Evolutionary conservation across 352 stramenopile species (phyloP).

Genomic region (Pythium aristosporum): DNA sequence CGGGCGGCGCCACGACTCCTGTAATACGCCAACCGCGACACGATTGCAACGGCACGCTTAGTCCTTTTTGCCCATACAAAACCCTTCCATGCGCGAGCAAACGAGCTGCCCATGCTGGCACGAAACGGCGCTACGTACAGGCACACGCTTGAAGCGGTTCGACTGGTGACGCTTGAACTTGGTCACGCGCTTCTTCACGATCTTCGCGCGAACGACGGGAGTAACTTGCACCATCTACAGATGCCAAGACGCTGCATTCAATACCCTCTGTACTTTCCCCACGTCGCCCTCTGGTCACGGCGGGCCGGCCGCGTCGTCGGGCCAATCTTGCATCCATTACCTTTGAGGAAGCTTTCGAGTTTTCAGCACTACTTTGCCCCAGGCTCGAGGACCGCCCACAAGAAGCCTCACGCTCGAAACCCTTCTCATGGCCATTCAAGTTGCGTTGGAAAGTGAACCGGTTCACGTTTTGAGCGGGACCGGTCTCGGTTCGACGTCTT

Average conservation of each 20-base stretch:
- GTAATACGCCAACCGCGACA: constrained; percentile 13
- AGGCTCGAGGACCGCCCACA: constrained; percentile 7
- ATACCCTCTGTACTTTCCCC: background rate
- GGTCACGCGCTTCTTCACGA: constrained; percentile 99
- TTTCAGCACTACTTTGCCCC: constrained; percentile 75
- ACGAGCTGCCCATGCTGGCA: no score
- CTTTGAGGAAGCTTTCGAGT: constrained; percentile 88
- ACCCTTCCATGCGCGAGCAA: no score
- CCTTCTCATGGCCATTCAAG: constrained; percentile 69
- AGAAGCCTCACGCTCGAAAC: constrained; percentile 25
- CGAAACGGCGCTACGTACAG: constrained; percentile 48
- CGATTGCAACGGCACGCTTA: constrained; percentile 7
- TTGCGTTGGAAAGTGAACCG: constrained; percentile 36
- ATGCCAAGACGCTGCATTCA: background rate
- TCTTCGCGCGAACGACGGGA: constrained; percentile 87
- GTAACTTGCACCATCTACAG: constrained; percentile 90
- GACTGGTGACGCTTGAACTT: constrained; percentile 99
- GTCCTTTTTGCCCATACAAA: background rate
- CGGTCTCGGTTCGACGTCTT: constrained; percentile 12
- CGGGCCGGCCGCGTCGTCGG: background rate
- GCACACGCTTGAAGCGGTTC: constrained; percentile 98
- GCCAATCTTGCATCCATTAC: constrained; percentile 35
- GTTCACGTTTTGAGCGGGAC: constrained; percentile 26
- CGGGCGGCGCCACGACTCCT: constrained; percentile 96
- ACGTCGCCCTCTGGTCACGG: background rate